Base-by-base conservation (phyloP, 2,329 filamentous ascomycete species). In the Diplodia mutila region DNA sequence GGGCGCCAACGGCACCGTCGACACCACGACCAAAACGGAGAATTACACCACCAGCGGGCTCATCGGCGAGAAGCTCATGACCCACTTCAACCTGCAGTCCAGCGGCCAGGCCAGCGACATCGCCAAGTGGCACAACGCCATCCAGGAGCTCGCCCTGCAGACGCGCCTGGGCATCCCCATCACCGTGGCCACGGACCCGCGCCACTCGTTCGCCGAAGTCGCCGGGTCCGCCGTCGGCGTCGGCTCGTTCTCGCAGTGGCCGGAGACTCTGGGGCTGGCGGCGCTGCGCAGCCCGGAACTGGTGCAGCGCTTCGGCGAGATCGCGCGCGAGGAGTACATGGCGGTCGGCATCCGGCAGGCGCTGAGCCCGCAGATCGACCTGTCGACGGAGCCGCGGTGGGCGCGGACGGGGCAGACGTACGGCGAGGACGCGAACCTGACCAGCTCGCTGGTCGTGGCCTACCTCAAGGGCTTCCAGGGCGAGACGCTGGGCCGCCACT, bases 301-400 rank as follows among this genome's bases (percentile, higher is more conserved):
- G 0, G 82, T 84, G 1, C 72, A 80, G 57, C 76, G 74, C 18
- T 86, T 86, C 63, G 84, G 81, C 8, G 80, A 85, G 39, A 77
- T 85, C 23, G 83, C 80, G 0, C 78, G 84, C 5, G 79, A 85
- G 70, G 84, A 86, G 69, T 82, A 81, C 68, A 68, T 75, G 52
- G 78, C 77, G 1, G 73, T 81, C 23, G 80, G 84, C 2, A 75
- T 86, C 9, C 79, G 83, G 6, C 75, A 78, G 2, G 79, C 84
- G 1, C 75, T 86, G 0, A 84, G 85, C 61, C 85, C 84, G 0
- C 84, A 85, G 67, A 79, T 85, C 7, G 84, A 86, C 69, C 73
- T 86, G 0, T 73, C 83, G 0, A 86, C 84, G 0, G 84, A 86
- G 68, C 82, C 82, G 3, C 76, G 84, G 0, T 86, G 85, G 84